Percentiles rank a stretch among this genome's conserved stretches.
Evolutionary conservation across 768 basidiomycete genomes (phyloP).

Genomic region (Suillus subaureus): DNA sequence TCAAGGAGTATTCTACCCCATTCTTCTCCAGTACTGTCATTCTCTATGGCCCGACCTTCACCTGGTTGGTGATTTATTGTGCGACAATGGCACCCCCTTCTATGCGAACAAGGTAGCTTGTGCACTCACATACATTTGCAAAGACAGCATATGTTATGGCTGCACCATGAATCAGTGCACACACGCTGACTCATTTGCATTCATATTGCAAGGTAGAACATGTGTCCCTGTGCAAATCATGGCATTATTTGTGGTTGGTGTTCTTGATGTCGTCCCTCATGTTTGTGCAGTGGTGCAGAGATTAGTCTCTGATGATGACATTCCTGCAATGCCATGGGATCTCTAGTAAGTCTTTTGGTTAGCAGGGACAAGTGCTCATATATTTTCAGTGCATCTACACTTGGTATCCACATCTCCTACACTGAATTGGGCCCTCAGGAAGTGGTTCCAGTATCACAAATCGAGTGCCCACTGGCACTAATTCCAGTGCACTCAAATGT

Average conservation of each 20-base stretch:
- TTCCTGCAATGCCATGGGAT: constrained; percentile 10
- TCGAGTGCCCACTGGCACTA: constrained; percentile 1
- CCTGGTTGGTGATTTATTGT: background rate
- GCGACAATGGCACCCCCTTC: constrained; percentile 1
- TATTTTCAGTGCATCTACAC: constrained; percentile 1
- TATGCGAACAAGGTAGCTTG: background rate
- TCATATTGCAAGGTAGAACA: background rate
- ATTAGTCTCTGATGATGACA: background rate
- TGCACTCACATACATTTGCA: constrained; percentile 1
- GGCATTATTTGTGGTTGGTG: background rate
- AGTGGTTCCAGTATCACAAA: background rate
- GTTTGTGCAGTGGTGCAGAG: background rate
- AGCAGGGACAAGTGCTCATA: background rate
- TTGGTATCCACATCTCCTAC: background rate
- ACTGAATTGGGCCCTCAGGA: background rate
- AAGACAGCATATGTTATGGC: constrained; percentile 5
- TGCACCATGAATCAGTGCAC: background rate
- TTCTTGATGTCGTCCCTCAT: background rate
- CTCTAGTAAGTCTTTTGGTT: constrained; percentile 5
- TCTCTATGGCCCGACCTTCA: background rate
- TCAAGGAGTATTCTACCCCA: background rate
- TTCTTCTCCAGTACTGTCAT: background rate
- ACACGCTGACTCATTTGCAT: background rate
- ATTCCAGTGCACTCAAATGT: background rate
- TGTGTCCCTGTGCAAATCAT: background rate